Percentiles rank a stretch among this genome's conserved stretches.
Conservation (phyloP, 2,329 filamentous ascomycete species). For the Oidium heveae region DNA sequence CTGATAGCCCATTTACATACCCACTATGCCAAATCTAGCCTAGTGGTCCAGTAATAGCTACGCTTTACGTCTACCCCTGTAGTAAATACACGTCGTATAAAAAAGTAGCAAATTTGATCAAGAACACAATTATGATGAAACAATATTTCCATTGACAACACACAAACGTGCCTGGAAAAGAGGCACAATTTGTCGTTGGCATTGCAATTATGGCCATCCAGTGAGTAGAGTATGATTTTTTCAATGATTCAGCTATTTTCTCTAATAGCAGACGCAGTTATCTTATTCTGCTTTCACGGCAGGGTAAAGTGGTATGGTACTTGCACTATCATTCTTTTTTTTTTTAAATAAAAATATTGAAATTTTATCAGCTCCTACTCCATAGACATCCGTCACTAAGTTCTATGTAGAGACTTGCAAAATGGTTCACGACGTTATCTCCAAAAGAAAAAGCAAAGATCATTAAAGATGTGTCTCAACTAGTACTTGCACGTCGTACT, state of each 20-base stretch:
- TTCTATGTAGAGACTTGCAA: slow-evolving; percentile 59
- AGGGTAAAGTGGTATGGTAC: slow-evolving; percentile 87
- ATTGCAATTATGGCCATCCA: slow-evolving; percentile 1
- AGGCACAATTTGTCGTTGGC: no score
- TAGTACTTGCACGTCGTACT: slow-evolving; percentile 81
- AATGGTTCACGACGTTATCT: slow-evolving; percentile 97
- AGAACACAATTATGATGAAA: no score
- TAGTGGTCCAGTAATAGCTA: no score
- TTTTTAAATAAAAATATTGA: background rate
- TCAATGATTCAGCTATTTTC: background rate
- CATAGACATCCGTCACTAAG: slow-evolving; percentile 2
- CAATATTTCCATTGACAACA: no score
- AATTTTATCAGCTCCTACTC: background rate
- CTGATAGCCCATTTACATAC: no score
- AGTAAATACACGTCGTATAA: no score
- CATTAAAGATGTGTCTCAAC: slow-evolving; percentile 96
- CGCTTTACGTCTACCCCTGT: no score
- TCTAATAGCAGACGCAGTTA: slow-evolving; percentile 34
- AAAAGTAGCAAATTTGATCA: no score
- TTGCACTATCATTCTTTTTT: background rate
- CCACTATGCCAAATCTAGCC: no score
- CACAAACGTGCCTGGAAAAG: no score
- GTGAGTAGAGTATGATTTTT: background rate
- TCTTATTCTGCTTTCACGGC: slow-evolving; percentile 84
- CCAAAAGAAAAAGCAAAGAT: slow-evolving; percentile 99